Evolutionary conservation across 495 filamentous ascomycete genomes (phyloP), one percentile per base, ranked within the genome.

Genomic region (Ramalina intermedia): DNA sequence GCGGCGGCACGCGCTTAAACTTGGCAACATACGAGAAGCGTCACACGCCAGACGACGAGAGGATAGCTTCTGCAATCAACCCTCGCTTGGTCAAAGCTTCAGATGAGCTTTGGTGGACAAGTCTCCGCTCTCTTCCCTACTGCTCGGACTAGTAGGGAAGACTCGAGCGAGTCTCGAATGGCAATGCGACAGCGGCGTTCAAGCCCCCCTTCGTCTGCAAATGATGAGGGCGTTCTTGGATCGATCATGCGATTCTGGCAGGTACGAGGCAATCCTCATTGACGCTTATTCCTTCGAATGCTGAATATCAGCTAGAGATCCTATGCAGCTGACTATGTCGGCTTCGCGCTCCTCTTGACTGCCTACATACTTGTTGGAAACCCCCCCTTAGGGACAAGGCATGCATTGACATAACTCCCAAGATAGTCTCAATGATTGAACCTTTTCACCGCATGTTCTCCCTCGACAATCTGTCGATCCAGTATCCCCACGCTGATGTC

Each of bases 321-420:
- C 1, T 94, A 95, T 66, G 81, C 82, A 13, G 74, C 84, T 8
- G 93, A 98, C 62, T 95, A 90, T 63, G 60, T 94, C 38, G 89
- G 84, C 24, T 73, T 96, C 44, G 70, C 71, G 2, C 56, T 85
- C 26, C 71, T 98, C 16, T 54, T 83, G 7, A 66, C 68, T 14
- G 77, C 71, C 39, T 91, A 85, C 65, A 50, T 85, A 13, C 47
- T 86, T 26, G 83, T 87, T 48, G 33, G 75, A 62, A 4, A 43
- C 41, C 0, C 16, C 2, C 37, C 47, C 33, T 14, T 18, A 20
- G 18, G 33, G 37, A 49, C 14, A 27, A 51, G 17, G 26, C 16
- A 5, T 2, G 17, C 1, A 37, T 26, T 51, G 38, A 49, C 14
- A 41, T 6, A 6, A 16, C 16, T 33, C 0, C 41, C 1, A 52